Evolutionary conservation across 2,329 filamentous ascomycete species (phyloP).

Genomic region (Fusarium acutatum): DNA sequence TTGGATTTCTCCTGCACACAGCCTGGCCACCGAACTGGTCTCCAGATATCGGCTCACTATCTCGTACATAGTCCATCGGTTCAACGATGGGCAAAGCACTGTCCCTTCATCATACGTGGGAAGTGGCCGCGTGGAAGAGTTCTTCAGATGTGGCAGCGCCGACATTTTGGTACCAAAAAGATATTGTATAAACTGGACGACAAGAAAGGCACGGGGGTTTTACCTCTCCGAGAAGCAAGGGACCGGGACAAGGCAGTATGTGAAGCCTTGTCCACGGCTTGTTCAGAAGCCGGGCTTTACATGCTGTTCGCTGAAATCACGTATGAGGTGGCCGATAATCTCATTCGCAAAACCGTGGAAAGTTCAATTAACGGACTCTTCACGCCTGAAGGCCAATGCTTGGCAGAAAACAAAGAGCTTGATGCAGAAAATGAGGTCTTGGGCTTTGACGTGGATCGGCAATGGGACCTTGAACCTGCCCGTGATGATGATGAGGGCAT

Average conservation of each 20-base stretch:
- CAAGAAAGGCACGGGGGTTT: background rate
- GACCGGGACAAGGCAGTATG: constrained; percentile 4
- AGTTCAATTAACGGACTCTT: constrained; percentile 3
- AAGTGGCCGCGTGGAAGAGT: background rate
- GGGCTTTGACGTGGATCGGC: background rate
- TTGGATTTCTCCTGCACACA: constrained; percentile 5
- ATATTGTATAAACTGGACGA: constrained; percentile 14
- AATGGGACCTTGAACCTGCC: background rate
- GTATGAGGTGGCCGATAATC: background rate
- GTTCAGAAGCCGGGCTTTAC: constrained; percentile 3
- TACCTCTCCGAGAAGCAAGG: background rate
- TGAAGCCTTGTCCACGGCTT: background rate
- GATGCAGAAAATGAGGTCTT: constrained; percentile 10
- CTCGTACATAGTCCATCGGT: constrained; percentile 9
- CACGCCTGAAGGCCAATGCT: background rate
- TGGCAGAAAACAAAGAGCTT: background rate
- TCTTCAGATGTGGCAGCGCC: constrained; percentile 2
- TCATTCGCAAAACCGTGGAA: background rate
- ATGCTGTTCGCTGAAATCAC: constrained; percentile 19
- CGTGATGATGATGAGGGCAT: background rate
- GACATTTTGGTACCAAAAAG: background rate
- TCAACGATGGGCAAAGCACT: background rate
- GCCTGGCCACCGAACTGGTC: background rate
- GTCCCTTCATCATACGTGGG: background rate
- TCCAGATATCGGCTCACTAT: constrained; percentile 20